phyloP scores from a whole-genome alignment of 768 basidiomycete species.

The Sistotremastrum suecicum region DNA sequence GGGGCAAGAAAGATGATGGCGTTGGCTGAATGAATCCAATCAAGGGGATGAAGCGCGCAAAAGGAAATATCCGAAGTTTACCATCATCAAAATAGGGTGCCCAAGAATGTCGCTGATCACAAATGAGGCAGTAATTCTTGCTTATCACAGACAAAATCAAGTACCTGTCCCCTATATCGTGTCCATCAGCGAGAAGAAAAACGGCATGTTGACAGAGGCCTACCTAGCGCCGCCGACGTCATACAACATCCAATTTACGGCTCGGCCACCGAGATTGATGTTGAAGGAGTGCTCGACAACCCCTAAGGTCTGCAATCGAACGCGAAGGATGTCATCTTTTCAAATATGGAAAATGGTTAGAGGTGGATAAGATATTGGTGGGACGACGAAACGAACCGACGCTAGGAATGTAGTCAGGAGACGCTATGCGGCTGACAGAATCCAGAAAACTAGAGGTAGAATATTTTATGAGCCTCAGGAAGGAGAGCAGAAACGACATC shows the following conservation, averaged over 20 bases:
- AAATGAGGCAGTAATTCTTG: conserved; percentile 3
- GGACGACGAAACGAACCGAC: conserved; percentile 31
- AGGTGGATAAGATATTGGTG: conserved; percentile 1
- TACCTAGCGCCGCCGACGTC: conserved; percentile 72
- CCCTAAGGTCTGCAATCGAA: conserved; percentile 68
- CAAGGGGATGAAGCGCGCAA: background rate
- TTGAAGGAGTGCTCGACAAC: conserved; percentile 66
- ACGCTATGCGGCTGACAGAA: conserved; percentile 47
- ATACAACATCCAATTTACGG: conserved; percentile 66
- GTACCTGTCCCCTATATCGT: too few species aligned
- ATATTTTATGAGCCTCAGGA: conserved; percentile 3
- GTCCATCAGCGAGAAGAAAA: too few species aligned
- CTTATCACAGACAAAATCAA: too few species aligned
- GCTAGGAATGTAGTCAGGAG: conserved; percentile 56
- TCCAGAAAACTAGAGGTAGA: conserved; percentile 43
- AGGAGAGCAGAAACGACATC: conserved; percentile 2
- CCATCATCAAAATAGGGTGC: conserved; percentile 79
- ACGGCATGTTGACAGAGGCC: conserved; percentile 15
- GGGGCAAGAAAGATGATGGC: conserved; percentile 82
- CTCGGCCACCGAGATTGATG: conserved; percentile 44
- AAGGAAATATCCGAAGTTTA: conserved; percentile 17
- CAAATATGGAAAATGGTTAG: background rate
- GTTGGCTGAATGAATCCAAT: conserved; percentile 33
- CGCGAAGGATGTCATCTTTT: conserved; percentile 63
- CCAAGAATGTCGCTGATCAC: conserved; percentile 58